A percentile compares a stretch with the other conserved stretches of the same genome.
Conservation (phyloP, 208 protist species). For the Leishmania martiniquensis region DNA sequence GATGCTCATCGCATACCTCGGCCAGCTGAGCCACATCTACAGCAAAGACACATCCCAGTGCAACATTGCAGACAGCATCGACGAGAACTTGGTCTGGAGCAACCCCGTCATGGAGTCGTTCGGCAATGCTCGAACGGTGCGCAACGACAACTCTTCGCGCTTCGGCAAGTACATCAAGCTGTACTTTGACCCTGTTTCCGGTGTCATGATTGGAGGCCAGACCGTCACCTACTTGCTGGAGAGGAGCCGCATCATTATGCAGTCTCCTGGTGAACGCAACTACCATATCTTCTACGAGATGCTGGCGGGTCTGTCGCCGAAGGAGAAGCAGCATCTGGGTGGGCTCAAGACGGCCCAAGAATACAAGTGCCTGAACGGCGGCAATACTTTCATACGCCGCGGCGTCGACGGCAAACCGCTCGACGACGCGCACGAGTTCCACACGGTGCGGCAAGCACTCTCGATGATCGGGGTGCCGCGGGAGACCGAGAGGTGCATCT, state of each 20-base stretch:
- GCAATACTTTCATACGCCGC: slow-evolving; percentile 80
- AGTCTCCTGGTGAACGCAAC: slow-evolving; percentile 91
- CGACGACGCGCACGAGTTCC: slow-evolving; percentile 91
- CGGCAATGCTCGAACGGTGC: slow-evolving; percentile 92
- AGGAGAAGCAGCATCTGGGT: slow-evolving; percentile 76
- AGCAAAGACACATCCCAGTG: slow-evolving; percentile 71
- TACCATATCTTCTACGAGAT: slow-evolving; percentile 98
- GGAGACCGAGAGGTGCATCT: slow-evolving; percentile 72
- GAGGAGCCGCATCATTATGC: slow-evolving; percentile 93
- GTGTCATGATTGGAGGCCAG: slow-evolving; percentile 86
- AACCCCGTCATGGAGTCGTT: slow-evolving; percentile 96
- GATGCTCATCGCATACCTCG: slow-evolving; percentile 88
- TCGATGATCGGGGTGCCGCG: slow-evolving; percentile 58
- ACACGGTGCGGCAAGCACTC: slow-evolving; percentile 78
- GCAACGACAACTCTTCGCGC: slow-evolving; percentile 95
- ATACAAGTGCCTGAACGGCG: slow-evolving; percentile 90
- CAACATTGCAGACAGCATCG: slow-evolving; percentile 70
- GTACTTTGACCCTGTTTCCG: slow-evolving; percentile 87
- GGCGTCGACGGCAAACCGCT: slow-evolving; percentile 81
- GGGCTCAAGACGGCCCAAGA: slow-evolving; percentile 71
- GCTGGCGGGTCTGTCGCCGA: slow-evolving; percentile 70
- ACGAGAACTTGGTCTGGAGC: slow-evolving; percentile 77
- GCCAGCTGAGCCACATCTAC: slow-evolving; percentile 79
- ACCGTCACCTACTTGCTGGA: slow-evolving; percentile 94
- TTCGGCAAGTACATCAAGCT: slow-evolving; percentile 97